A percentile compares a stretch with the other conserved stretches of the same genome.
These are phyloP conservation scores for Suillus bovinus DNA, from an alignment of 768 basidiomycete species.

Conservation along the genomic window DNA sequence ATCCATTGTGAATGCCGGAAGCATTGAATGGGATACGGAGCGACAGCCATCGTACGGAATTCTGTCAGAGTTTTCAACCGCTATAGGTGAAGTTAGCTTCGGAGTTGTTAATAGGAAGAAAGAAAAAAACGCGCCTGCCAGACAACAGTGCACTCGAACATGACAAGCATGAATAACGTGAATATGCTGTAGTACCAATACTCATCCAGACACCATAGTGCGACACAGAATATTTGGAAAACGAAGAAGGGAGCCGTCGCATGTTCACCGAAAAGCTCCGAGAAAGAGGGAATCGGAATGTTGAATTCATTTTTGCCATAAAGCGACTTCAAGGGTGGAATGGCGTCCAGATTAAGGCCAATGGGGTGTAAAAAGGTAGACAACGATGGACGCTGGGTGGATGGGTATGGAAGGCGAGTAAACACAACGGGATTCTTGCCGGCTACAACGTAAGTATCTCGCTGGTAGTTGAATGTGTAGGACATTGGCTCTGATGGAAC, in stretches of 20 bases:
- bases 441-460: constrained; percentile 84
- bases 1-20: constrained; percentile 82
- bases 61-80: constrained; percentile 92
- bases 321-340: constrained; percentile 55
- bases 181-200: constrained; percentile 99
- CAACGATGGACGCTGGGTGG: constrained; percentile 66
- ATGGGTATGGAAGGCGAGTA: constrained; percentile 85
- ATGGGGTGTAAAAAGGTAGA: constrained; percentile 60
- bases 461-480: constrained; percentile 92
- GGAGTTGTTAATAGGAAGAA: neutral
- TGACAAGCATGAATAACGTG: constrained; percentile 96
- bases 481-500: constrained; percentile 53
- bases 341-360: constrained; percentile 50
- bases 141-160: constrained; percentile 98
- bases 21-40: constrained; percentile 84
- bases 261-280: constrained; percentile 90
- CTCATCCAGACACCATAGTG: constrained; percentile 96
- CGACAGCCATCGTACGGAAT: constrained; percentile 95
- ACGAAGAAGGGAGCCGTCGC: constrained; percentile 99
- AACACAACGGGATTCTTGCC: constrained; percentile 63
- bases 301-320: constrained; percentile 96
- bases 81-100: constrained; percentile 40
- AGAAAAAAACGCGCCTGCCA: constrained; percentile 76
- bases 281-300: constrained; percentile 95
- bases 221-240: constrained; percentile 97